These are phyloP conservation scores for Vigna trinervia DNA, from an alignment of 306 rosid genomes.

Conservation along the genomic window DNA sequence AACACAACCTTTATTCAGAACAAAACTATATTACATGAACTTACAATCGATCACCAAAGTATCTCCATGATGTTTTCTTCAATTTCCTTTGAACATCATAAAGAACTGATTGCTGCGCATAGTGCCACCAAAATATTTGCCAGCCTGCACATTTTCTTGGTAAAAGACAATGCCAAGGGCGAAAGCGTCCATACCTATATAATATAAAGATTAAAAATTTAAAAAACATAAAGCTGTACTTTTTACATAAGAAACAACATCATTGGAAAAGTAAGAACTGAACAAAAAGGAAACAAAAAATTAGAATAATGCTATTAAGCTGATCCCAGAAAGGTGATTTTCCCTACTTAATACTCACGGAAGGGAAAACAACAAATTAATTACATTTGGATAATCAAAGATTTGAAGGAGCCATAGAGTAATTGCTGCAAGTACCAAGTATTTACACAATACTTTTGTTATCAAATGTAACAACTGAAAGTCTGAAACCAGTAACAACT, in stretches of 20 bases:
- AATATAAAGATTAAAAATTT: constrained; percentile 29
- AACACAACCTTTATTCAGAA: background rate
- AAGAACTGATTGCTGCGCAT: constrained; percentile 89
- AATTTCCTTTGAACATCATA: constrained; percentile 81
- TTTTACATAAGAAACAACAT: background rate
- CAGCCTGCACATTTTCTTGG: constrained; percentile 68
- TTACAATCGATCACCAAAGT: constrained; percentile 84
- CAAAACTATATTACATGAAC: constrained; percentile 40
- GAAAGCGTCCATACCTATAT: constrained; percentile 88
- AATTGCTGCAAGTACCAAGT: background rate
- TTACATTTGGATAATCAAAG: constrained; percentile 26
- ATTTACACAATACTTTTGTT: background rate
- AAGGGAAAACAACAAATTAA: constrained; percentile 12
- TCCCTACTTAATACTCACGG: background rate
- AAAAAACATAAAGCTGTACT: constrained; percentile 23
- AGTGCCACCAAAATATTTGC: constrained; percentile 91
- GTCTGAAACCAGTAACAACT: background rate
- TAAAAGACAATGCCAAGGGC: constrained; percentile 81
- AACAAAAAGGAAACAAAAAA: constrained; percentile 8
- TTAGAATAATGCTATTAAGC: constrained; percentile 13
- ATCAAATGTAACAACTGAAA: background rate
- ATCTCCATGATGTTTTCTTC: constrained; percentile 91
- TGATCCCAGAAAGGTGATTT: constrained; percentile 10
- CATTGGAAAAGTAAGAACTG: constrained; percentile 26
- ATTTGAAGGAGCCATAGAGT: background rate